phyloP scores from a whole-genome alignment of 257 asterid genomes.

The Nicotiana knightiana region DNA sequence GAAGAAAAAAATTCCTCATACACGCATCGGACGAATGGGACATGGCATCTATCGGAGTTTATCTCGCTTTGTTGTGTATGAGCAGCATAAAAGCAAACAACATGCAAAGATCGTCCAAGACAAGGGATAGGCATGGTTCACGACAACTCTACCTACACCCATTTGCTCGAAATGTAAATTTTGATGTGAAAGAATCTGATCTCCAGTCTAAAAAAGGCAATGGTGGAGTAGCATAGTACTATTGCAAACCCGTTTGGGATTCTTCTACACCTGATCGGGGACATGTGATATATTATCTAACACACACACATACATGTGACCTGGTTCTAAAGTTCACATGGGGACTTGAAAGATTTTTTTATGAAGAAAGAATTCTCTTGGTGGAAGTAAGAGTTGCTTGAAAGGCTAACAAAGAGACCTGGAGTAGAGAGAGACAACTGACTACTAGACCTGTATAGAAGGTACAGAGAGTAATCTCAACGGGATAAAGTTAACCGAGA shows the following conservation, averaged over 20 bases:
- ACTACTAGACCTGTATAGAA: background rate
- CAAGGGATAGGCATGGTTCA: background rate
- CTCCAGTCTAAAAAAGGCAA: background rate
- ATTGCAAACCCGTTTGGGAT: background rate
- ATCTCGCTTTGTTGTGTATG: background rate
- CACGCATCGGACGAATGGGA: background rate
- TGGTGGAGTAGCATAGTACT: background rate
- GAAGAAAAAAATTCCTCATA: background rate
- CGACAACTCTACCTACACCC: background rate
- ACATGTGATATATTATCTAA: background rate
- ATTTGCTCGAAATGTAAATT: background rate
- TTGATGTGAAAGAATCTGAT: background rate
- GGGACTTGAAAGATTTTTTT: background rate
- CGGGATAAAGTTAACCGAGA: background rate
- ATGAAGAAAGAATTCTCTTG: too few relatives aligned
- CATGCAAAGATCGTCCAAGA: background rate
- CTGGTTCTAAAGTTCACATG: background rate
- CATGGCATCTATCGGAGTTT: background rate
- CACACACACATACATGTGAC: background rate
- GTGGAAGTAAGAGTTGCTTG: background rate
- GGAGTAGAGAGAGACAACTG: background rate
- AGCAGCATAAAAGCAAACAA: background rate
- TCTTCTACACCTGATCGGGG: background rate
- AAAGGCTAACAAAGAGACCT: background rate
- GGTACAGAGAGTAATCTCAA: background rate